Evolutionary conservation across 768 basidiomycete species (phyloP).

Genomic region (Pleurotus salmoneostramineus): DNA sequence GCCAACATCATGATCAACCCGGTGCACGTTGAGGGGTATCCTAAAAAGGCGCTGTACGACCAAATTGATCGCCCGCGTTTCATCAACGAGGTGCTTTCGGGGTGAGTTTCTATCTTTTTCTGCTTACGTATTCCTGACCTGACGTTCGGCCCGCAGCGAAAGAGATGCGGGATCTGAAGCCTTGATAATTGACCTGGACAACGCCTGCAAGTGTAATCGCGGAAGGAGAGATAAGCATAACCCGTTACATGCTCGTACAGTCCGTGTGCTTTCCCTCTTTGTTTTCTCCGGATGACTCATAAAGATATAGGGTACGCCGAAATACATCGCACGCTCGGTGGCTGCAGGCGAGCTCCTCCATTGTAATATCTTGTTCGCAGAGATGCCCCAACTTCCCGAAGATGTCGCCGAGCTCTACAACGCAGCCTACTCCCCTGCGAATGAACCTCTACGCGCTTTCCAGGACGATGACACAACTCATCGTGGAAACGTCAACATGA

Average conservation of each 20-base stretch:
- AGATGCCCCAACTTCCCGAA: background rate
- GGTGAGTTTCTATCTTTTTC: background rate
- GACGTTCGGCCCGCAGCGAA: too few species aligned
- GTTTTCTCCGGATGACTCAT: background rate
- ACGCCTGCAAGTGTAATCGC: background rate
- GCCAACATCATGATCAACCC: background rate
- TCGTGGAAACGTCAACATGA: background rate
- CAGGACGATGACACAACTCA: background rate
- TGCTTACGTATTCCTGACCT: too few species aligned
- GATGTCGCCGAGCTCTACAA: background rate
- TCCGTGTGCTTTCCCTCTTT: background rate
- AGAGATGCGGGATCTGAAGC: too few species aligned
- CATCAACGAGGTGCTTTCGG: background rate
- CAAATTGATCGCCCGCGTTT: background rate
- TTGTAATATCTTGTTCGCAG: background rate
- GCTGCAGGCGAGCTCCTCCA: background rate
- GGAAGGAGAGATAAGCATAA: background rate
- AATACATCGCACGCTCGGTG: constrained; percentile 4
- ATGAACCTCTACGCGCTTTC: background rate
- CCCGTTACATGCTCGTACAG: background rate
- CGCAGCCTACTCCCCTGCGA: background rate
- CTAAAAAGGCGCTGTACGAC: background rate
- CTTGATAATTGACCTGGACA: background rate
- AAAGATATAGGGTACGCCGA: constrained; percentile 2
- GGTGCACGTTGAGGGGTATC: background rate